Evolutionary conservation across 2,329 filamentous ascomycete genomes (phyloP), one percentile per base, ranked within the genome.

Genomic region (Pseudopyrenochaeta lycopersici): DNA sequence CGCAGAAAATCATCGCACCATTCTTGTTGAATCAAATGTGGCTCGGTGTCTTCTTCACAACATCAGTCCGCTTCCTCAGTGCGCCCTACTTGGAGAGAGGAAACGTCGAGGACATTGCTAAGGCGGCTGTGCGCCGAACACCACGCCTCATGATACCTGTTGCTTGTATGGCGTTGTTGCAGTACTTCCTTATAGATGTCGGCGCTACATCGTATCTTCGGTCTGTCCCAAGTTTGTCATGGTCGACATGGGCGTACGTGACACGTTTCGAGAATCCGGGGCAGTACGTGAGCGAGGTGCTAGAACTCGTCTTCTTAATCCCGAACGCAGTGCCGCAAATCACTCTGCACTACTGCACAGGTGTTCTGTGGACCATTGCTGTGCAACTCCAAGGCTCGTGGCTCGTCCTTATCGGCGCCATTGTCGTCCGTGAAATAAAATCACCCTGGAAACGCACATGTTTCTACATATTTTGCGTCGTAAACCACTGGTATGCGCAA

Each of bases 311-410:
- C 3, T 82, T 79, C 46, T 66, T 81, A 9, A 75, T 81, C n/a
- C 80, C 80, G 6, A 82, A 81, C 43, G 78, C 77, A 2, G 77
- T 77, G 7, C 80, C 80, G 0, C 75, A 79, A 46, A 77, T 82
- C 42, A 80, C 78, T 7, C 76, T 75, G 62, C 77, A 82, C 58
- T 82, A 80, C 66, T 81, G 80, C 53, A 80, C 80, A 0, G 79
- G 80, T 64, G 79, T 82, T 4, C 70, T 82, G 1, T 82, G 80
- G 80, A 81, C 79, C 3, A 80, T 82, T 29, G 78, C 80, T 0
- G 78, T 82, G 0, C 78, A 81, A 56, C 70, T 82, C 1, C 80
- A 82, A 59, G 79, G 77, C 32, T 73, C 78, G 2, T 82, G 80
- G 75, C 67, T 77, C n/a, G 73, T 77, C 2, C 63, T 82, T 2